Evolutionary conservation across 2,329 filamentous ascomycete species (phyloP), one percentile per base, ranked within the genome.

Genomic region (Botrytis sinoallii): DNA sequence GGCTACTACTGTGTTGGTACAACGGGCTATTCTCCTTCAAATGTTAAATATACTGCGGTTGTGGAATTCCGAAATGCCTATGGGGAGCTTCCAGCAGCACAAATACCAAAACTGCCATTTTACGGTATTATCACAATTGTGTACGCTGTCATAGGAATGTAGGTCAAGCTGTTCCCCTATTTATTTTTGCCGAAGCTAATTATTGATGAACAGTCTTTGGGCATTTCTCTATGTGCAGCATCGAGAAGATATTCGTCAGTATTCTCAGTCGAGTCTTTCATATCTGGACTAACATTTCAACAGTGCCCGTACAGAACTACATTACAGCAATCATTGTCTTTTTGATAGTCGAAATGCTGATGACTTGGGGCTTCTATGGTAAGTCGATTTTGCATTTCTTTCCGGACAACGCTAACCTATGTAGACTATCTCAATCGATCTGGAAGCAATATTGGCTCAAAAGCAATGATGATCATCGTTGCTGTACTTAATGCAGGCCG

Each of bases 351-450:
- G 96, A 99, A 83, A 97, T 98, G 91, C 86, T 98, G 80, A 95
- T 98, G 89, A 99, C 96, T 2, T 99, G 96, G 96, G 94, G 94
- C 61, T 99, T 97, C 85, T 99, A 98, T 82, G 91, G 91, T 93
- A 85, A 75, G 86, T 75, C 29, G 46, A 65, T 44, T 14, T 57
- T 32, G 25, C 42, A 10, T 22, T 65, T 14, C 46, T 71, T 16
- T 18, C 16, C 6, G 29, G 29, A 70, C 29, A 22, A 67, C 61
- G 68, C 84, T 87, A 80, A 87, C 75, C 48, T 38, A 67, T 29
- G 22, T 75, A 93, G 96, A 99, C 84, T 98, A 93, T 82, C 90
- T 97, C 81, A 99, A 99, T 82, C 89, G 92, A 57, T 90, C 97
- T 80, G 96, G 96, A 59, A 90, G 93, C 71, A 97, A 94, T 80